Base-by-base conservation (phyloP, 345 rosid species). In the Gossypium australe region DNA sequence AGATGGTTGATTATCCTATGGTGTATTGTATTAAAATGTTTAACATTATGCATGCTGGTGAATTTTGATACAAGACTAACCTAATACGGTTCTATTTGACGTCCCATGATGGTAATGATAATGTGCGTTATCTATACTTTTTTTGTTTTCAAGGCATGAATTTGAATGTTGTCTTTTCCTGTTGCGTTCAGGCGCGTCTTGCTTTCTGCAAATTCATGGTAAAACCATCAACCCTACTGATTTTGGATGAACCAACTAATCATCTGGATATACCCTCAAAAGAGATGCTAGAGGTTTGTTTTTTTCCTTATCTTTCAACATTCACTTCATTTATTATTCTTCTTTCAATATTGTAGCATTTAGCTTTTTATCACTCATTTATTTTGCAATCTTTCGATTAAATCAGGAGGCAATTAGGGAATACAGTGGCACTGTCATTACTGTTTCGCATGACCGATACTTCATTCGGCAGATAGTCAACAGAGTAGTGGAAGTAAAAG, bases 161-260 rank as follows among this genome's bases (percentile, higher is more conserved):
- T 47, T 72, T 75, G 55, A 51, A 60, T 38, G 47, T 67, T 74
- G 44, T 73, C 18, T 65, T 24, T 56, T 58, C 8, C 27, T 73
- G 70, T 76, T 80, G 47, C 45, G 22, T 80, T 45, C 82, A 93
- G 98, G 98, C 98, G 18, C 95, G 98, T 38, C 91, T 94, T 65
- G 98, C 98, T 58, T 94, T 94, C 78, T 94, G 97, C 81, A 92
- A 91, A 74, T 94, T 94, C 83, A 94, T 94, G 98, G 98, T 94
- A 47, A 91, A 84, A 63, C 98, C 98, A 10, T 92, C 97, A 0
- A 91, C 95, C 41, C 72, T 94, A 55, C 89, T 94, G 3, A 87
- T 94, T 77, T 67, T 94, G 84, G 98, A 94, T 44, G 98, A 94
- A 82, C 98, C 98, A 10, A 94, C 98, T 56, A 94, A 94, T 85